Conservation (phyloP, 2,329 filamentous ascomycete species). For the Aureobasidium vineae region DNA sequence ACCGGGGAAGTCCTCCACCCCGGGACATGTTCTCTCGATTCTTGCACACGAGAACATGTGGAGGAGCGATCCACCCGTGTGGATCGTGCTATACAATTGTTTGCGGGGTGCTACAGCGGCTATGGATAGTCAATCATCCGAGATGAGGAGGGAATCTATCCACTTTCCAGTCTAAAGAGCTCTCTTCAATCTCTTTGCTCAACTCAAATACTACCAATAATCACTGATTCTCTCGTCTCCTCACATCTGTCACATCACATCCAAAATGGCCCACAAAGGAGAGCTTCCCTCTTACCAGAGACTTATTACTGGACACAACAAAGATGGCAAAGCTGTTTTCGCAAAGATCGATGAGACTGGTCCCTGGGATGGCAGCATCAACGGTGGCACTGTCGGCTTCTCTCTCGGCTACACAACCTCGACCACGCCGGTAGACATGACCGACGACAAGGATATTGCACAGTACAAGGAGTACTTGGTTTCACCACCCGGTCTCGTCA, state of each 20-base stretch:
- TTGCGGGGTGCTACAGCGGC: background rate
- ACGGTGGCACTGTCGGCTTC: conserved; percentile 44
- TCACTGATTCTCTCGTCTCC: background rate
- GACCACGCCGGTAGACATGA: conserved; percentile 48
- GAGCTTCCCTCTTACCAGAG: conserved; percentile 27
- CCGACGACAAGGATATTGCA: conserved; percentile 47
- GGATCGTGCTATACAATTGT: background rate
- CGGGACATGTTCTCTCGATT: no score
- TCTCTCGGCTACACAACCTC: conserved; percentile 52
- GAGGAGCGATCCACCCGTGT: conserved; percentile 1
- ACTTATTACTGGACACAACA: conserved; percentile 36
- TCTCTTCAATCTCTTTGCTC: background rate
- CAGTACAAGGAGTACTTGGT: conserved; percentile 47
- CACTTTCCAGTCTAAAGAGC: background rate
- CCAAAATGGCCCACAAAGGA: conserved; percentile 18
- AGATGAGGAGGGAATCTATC: background rate
- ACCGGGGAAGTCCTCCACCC: conserved; percentile 17
- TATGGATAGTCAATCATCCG: conserved; percentile 3
- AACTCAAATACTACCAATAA: background rate
- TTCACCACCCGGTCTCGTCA: conserved; percentile 49
- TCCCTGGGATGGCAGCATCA: conserved; percentile 37
- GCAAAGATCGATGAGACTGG: conserved; percentile 32
- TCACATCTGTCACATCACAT: background rate
- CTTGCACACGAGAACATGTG: no score
- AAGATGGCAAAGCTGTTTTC: conserved; percentile 36